These are phyloP conservation scores for Cordyceps fumosorosea DNA, from an alignment of 2,329 filamentous ascomycete genomes.

Conservation along the genomic window DNA sequence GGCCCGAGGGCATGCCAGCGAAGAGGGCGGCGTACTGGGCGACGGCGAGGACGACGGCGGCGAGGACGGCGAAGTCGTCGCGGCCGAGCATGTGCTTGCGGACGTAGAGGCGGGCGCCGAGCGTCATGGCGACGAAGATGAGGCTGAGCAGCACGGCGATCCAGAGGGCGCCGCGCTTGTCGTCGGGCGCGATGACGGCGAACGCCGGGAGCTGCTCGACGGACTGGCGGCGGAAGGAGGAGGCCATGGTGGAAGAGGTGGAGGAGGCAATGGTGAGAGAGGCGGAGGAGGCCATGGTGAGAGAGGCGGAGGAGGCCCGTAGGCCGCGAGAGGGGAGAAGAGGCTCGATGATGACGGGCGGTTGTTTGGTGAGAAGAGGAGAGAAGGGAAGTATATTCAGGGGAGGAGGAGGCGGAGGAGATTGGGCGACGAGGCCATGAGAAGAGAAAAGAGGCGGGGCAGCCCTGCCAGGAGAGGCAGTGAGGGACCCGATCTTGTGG, in stretches of 20 bases:
- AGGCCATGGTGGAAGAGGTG: neutral
- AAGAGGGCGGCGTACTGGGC: constrained; percentile 15
- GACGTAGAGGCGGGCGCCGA: constrained; percentile 11
- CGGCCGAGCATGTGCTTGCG: constrained; percentile 15
- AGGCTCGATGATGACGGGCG: too few species aligned
- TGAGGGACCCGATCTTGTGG: too few species aligned
- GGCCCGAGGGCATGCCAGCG: constrained; percentile 9
- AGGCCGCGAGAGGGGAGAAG: too few species aligned
- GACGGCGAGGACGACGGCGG: neutral
- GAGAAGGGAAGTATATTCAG: too few species aligned
- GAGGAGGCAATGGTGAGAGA: neutral
- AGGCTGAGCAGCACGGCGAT: constrained; percentile 16
- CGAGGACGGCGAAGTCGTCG: constrained; percentile 14
- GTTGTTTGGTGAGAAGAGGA: too few species aligned
- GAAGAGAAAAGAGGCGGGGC: too few species aligned
- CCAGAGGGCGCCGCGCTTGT: constrained; percentile 17
- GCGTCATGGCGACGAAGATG: constrained; percentile 13
- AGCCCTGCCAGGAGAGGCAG: too few species aligned
- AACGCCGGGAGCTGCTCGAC: constrained; percentile 8
- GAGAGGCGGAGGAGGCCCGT: too few species aligned
- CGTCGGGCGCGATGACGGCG: constrained; percentile 8
- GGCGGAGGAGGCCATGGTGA: too few species aligned
- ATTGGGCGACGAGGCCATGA: too few species aligned
- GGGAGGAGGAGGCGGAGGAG: too few species aligned
- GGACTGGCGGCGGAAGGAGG: neutral